Base-by-base conservation (phyloP, 139 green algal species). In the Asterochloris sp. region DNA sequence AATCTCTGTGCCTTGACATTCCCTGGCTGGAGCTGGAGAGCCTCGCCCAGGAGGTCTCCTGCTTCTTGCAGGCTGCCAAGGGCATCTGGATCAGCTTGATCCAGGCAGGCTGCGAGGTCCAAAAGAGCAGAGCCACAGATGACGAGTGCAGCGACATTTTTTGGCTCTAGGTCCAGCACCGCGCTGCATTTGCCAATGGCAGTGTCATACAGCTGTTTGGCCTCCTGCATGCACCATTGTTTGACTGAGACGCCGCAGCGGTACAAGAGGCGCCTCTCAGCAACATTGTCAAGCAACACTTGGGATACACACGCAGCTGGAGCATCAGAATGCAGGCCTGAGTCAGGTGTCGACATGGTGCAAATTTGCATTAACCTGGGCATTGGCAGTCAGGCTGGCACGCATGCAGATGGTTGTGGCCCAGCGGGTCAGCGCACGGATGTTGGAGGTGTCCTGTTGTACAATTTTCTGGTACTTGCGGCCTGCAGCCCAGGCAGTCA, bases 381-480 rank as follows among this genome's bases (percentile, higher is more conserved):
- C 62, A 11, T 74, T 81, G 27, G 73, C 77, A 19, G 68, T 81
- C 24, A 87, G 84, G 15, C 69, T 68, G 11, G 84, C 79, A 28
- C 84, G 74, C 21, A 84, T 64, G 64, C 69, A 75, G n/a, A 87
- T 82, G 23, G 80, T 78, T 19, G 61, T 62, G 21, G 54, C 79
- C 84, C 84, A 87, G 28, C 84, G 84, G 60, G 27, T 26, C 19
- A 87, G 84, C 15, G 84, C 84, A 8, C 73, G 69, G 0, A 23
- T 62, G 66, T 84, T 62, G 15, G 66, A 38, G 10, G 47, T 13
- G 62, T 83, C n/a, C 28, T 66, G 62, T 62, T 83, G 62, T 14
- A 74, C 63, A 69, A 83, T 77, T 24, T 63, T 62, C 62, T 62
- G 73, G 23, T 83, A 83, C 17, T 80, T 79, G 24, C 76, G 82